Conservation (phyloP, 2,329 filamentous ascomycete species). For the Cladosporium sphaerospermum region DNA sequence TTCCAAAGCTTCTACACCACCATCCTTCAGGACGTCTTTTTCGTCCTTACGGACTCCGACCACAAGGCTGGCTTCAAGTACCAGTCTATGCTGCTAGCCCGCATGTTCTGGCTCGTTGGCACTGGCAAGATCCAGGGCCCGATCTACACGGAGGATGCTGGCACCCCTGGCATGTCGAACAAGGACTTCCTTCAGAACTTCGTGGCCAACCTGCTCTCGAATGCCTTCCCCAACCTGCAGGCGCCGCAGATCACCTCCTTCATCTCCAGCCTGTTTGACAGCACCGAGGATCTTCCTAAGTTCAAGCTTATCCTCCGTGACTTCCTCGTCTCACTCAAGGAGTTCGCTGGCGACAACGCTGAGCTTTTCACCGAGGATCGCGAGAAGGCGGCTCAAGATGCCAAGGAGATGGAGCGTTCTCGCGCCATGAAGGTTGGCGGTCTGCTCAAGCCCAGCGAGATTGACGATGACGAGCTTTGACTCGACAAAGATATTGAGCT, state of each 20-base stretch:
- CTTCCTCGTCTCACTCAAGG: slow-evolving; percentile 94
- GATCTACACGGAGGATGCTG: slow-evolving; percentile 80
- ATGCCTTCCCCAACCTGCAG: slow-evolving; percentile 88
- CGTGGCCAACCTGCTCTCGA: slow-evolving; percentile 75
- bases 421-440: slow-evolving; percentile 92
- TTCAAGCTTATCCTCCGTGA: slow-evolving; percentile 96
- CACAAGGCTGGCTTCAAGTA: slow-evolving; percentile 99
- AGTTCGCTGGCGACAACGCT: slow-evolving; percentile 91
- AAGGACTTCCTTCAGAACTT: slow-evolving; percentile 86
- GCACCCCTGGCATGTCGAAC: slow-evolving; percentile 76
- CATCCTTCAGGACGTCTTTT: slow-evolving; percentile 96
- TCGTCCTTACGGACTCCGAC: slow-evolving; percentile 92
- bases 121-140: slow-evolving; percentile 85
- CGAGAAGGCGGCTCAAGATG: slow-evolving; percentile 81
- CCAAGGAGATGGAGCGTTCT: slow-evolving; percentile 82
- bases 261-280: slow-evolving; percentile 79
- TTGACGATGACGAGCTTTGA: slow-evolving; percentile 81
- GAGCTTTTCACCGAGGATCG: slow-evolving; percentile 92
- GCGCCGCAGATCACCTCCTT: slow-evolving; percentile 76
- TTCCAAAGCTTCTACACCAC: slow-evolving; percentile 97
- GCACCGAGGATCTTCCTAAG: slow-evolving; percentile 82
- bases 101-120: slow-evolving; percentile 95
- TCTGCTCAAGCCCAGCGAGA: slow-evolving; percentile 92
- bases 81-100: slow-evolving; percentile 85
- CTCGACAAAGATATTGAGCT: slow-evolving; percentile 48